Base-by-base conservation (phyloP, 805 yeast genomes). In the Saccharomycopsis javanensis region DNA sequence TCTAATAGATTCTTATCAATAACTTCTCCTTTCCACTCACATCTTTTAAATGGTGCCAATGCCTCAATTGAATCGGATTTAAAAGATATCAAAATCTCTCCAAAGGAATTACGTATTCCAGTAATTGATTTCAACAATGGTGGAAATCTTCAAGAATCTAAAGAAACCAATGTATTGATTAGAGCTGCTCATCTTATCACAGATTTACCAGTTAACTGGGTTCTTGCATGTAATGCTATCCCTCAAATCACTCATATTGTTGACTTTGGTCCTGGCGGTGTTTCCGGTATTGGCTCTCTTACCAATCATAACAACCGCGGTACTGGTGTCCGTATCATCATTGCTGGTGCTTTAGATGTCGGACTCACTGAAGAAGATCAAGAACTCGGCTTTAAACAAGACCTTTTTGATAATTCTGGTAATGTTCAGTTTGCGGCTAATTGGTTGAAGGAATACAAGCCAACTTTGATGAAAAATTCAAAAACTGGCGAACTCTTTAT, bases 191-290 rank as follows among this genome's bases (percentile, higher is more conserved):
- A 82, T 70, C 85, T 91, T 67, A 91, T 94, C 71, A 88, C 94
- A 55, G 83, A 83, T 67, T 79, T 88, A 67, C 89, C 96, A 50
- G 99, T 94, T 63, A 79, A 88, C 73, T 94, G 99, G 99, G 98
- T 94, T 75, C 64, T 65, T 30, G 95, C 98, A 31, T 91, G 97
- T 37, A 69, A 80, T 63, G 30, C 53, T 25, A 27, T 53, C 5
- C 70, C 79, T 52, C 80, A 94, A 28, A 42, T 16, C 10, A 87
- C 97, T 51, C 99, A 94, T 70, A 81, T 94, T 66, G 72, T 94
- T 61, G 99, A 94, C 74, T 94, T 94, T 66, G 99, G 99, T 70
- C 99, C 99, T 61, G 99, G 99, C 73, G 98, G 98, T 65, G 83
- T 88, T 38, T 88, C 97, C 50, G 99, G 99, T 66, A 78, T 94